These are phyloP conservation scores for Penicillium malachiteum DNA, from an alignment of 495 filamentous ascomycete species.

Conservation along the genomic window DNA sequence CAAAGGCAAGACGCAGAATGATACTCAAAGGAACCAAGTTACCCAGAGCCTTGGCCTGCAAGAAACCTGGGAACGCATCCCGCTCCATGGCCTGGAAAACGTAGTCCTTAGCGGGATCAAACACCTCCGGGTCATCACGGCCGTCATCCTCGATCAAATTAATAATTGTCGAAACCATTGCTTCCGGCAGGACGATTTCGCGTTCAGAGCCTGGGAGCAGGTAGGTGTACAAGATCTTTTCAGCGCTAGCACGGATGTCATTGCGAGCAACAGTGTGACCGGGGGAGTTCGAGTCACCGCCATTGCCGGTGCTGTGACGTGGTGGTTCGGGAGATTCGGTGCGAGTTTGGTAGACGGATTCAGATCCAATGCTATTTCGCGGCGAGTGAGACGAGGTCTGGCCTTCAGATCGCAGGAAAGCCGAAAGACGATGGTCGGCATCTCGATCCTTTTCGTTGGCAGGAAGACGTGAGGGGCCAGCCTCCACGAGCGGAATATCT, in stretches of 20 bases:
- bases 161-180: slow-evolving; percentile 78
- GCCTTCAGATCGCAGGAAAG: slow-evolving; percentile 77
- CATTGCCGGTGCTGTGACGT: slow-evolving; percentile 54
- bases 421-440: slow-evolving; percentile 84
- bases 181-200: slow-evolving; percentile 88
- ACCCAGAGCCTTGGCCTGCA: slow-evolving; percentile 89
- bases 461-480: slow-evolving; percentile 41
- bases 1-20: slow-evolving; percentile 77
- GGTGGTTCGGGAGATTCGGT: slow-evolving; percentile 50
- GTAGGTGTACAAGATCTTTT: slow-evolving; percentile 97
- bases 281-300: slow-evolving; percentile 65
- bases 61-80: slow-evolving; percentile 95
- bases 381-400: slow-evolving; percentile 61
- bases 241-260: slow-evolving; percentile 88
- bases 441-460: slow-evolving; percentile 55
- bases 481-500: slow-evolving; percentile 52
- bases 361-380: slow-evolving; percentile 62
- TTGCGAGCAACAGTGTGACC: slow-evolving; percentile 78
- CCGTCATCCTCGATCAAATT: slow-evolving; percentile 81
- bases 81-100: slow-evolving; percentile 99
- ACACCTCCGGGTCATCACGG: slow-evolving; percentile 94
- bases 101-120: slow-evolving; percentile 96
- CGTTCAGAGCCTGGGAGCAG: slow-evolving; percentile 89
- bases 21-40: slow-evolving; percentile 89
- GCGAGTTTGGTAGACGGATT: slow-evolving; percentile 33